Percentiles rank a stretch among this genome's conserved stretches.
These are phyloP conservation scores for Ceratocystis smalleyi DNA, from an alignment of 2,329 filamentous ascomycete species.

Conservation along the genomic window DNA sequence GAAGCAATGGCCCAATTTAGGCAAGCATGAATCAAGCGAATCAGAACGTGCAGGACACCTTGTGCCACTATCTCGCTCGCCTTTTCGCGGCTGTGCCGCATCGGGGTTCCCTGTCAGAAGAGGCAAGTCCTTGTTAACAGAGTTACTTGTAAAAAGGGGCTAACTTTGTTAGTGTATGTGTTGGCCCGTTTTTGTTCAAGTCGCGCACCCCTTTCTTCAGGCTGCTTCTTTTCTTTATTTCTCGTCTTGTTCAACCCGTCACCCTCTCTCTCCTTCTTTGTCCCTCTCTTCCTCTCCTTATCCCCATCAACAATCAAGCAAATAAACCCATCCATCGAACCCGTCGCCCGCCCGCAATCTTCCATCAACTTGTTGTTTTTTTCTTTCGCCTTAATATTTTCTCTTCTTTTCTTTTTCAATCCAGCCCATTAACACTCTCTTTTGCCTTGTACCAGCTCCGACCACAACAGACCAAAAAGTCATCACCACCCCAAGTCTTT, in stretches of 20 bases:
- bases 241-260: background rate
- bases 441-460: background rate
- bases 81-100: conserved; percentile 5
- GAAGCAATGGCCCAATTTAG: background rate
- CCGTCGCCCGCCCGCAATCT: conserved; percentile 11
- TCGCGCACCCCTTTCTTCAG: background rate
- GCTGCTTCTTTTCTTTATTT: conserved; percentile 1
- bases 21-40: background rate
- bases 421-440: conserved; percentile 3
- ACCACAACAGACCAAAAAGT: background rate
- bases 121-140: background rate
- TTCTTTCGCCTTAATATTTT: background rate
- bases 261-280: conserved; percentile 4
- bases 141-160: background rate
- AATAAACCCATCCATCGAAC: conserved; percentile 9
- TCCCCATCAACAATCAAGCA: conserved; percentile 10
- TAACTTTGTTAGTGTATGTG: background rate
- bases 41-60: background rate
- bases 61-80: conserved; percentile 4
- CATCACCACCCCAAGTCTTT: conserved; percentile 1
- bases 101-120: background rate
- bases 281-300: conserved; percentile 12
- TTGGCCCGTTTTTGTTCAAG: conserved; percentile 4
- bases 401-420: conserved; percentile 15
- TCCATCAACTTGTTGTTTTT: background rate